Evolutionary conservation across 169 alveolate species (phyloP), one percentile per base, ranked within the genome.

Genomic region (Plasmodium gaboni): DNA sequence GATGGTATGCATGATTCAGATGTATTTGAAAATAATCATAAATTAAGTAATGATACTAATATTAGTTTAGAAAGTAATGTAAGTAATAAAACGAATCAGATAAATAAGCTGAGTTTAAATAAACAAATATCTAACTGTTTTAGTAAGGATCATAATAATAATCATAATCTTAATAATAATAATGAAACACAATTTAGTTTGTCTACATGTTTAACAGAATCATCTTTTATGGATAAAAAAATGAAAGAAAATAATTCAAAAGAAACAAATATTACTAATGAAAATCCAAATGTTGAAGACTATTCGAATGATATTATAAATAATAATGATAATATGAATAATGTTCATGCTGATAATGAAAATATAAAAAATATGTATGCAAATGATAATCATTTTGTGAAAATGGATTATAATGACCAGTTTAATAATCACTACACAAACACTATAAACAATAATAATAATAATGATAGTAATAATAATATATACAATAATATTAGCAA

Each of bases 111-210:
- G 22, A 83, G 22, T 28, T 57, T 83, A 10, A 83, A 83, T 63
- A 83, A 83, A 71, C 68, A 83, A 12, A 68, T 83, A 12, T 26
- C 46, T n/a, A 83, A 83, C 24, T 83, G 69, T 61, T 67, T 83
- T 63, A 19, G 91, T 28, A 83, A 83, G 28, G 91, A 83, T 44
- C 22, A 19, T 19, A 19, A 19, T 19, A 19, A 19, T 19, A 19
- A 19, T 19, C 22, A 19, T 19, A 19, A 19, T 19, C 0, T 19
- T 19, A 19, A 19, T 38, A 38, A 38, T 38, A 68, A 68, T 24
- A 68, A 67, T 50, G 91, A 83, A 68, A 69, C 91, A 10, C 85
- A 67, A 63, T 48, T 83, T 12, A 68, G 71, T 13, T 60, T 83
- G 32, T 83, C 91, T 6, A 44, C 85, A 7, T 44, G 91, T 44